Evolutionary conservation across 345 rosid genomes (phyloP).

Genomic region (Citrus mangshanensis): DNA sequence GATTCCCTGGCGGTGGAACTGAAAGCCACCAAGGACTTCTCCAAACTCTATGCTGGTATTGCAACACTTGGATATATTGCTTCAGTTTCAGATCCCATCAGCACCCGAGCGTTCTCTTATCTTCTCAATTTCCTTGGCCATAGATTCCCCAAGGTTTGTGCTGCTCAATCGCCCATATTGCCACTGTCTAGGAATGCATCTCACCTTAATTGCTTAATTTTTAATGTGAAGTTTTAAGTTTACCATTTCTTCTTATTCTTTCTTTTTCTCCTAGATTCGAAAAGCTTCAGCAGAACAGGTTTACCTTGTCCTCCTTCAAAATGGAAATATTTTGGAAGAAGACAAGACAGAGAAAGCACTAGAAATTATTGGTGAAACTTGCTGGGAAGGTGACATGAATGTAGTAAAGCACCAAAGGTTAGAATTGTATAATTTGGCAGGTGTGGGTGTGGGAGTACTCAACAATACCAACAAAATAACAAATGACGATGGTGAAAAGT

Average conservation of each 20-base stretch:
- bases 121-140: constrained; percentile 68
- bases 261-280: constrained; percentile 52
- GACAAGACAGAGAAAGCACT: constrained; percentile 56
- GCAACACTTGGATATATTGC: constrained; percentile 74
- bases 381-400: constrained; percentile 79
- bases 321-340: constrained; percentile 50
- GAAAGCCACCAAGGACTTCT: constrained; percentile 69
- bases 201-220: neutral
- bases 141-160: constrained; percentile 76
- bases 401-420: constrained; percentile 41
- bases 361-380: constrained; percentile 60
- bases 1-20: constrained; percentile 72
- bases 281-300: constrained; percentile 73
- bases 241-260: neutral
- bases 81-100: constrained; percentile 52
- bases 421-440: constrained; percentile 57
- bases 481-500: constrained; percentile 18
- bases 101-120: constrained; percentile 54
- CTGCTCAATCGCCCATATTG: neutral
- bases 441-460: constrained; percentile 40
- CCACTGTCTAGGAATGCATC: neutral
- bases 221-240: neutral
- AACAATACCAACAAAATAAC: constrained; percentile 22
- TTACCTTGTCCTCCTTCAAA: constrained; percentile 70
- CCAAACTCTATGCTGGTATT: constrained; percentile 69